These are phyloP conservation scores for Nothophoma quercina DNA, from an alignment of 2,329 filamentous ascomycete species.

Conservation along the genomic window DNA sequence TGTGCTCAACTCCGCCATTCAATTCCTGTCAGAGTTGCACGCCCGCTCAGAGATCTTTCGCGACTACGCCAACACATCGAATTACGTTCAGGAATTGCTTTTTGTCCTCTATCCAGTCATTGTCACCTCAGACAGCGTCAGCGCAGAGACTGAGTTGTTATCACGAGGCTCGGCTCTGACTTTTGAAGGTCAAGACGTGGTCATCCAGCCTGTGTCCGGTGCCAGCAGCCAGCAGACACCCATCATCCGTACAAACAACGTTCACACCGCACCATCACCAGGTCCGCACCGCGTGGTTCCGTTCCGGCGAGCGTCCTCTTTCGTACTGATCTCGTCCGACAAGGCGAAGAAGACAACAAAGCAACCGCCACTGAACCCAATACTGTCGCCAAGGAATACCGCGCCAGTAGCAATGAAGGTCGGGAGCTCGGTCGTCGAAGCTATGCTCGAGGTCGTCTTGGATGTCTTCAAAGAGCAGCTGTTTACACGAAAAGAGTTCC, in stretches of 20 bases:
- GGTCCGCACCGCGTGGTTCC: constrained; percentile 62
- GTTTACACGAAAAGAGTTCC: constrained; percentile 86
- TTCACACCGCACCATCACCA: constrained; percentile 50
- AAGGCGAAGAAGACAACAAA: constrained; percentile 63
- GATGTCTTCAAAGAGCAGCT: constrained; percentile 87
- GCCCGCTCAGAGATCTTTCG: constrained; percentile 77
- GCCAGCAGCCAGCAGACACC: constrained; percentile 64
- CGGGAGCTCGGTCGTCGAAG: constrained; percentile 76
- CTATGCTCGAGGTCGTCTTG: constrained; percentile 78
- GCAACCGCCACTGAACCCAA: constrained; percentile 68
- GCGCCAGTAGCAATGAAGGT: constrained; percentile 57
- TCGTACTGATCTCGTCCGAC: constrained; percentile 82
- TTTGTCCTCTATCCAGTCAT: constrained; percentile 85
- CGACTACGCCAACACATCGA: constrained; percentile 80
- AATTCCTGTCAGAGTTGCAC: constrained; percentile 82
- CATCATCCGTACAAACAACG: constrained; percentile 76
- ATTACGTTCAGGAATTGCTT: constrained; percentile 81
- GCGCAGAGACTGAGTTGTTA: constrained; percentile 84
- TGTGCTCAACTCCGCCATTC: constrained; percentile 77
- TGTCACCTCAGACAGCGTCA: constrained; percentile 84
- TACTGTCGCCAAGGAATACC: constrained; percentile 66
- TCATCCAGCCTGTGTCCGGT: constrained; percentile 77
- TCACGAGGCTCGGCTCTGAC: constrained; percentile 81
- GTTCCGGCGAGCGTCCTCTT: constrained; percentile 84
- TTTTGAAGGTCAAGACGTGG: constrained; percentile 85